Evolutionary conservation across 2,329 filamentous ascomycete genomes (phyloP), one percentile per base, ranked within the genome.

Genomic region (Arthrinium phaeospermum): DNA sequence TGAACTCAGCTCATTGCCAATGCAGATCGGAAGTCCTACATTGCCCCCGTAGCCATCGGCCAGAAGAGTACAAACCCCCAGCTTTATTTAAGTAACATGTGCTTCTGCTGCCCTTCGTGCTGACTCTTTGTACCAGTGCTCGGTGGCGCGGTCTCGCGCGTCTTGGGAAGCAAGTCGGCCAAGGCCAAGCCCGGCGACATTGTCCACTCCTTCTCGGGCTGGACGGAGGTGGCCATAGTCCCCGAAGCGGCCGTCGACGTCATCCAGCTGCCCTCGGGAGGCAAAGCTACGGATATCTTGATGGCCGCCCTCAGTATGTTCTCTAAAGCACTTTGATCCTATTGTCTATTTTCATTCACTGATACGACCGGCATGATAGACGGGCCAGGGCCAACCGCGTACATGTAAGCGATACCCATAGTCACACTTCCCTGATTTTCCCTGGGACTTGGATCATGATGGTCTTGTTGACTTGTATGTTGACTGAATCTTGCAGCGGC

Each of bases 31-130:
- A 74, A 72, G 47, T 76, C 89, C 1, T 92, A 92, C 80, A 81
- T 91, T 5, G 88, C 89, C 0, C 90, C 90, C 19, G 89, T 92
- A 10, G 83, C 89, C 75, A 86, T 90, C 71, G 89, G 87, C 74
- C 88, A 87, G 71, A 84, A 61, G 4, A 61, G 53, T 61, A 37
- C 30, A 16, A 16, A 5, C 13, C 14, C 51, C 24, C 24, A 53
- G 4, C 51, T 27, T 13, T 51, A 3, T 7, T 4, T 13, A 2
- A 30, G 24, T 53, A 5, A 2, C 51, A 27, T 27, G 5, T 4
- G 22, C 22, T 2, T 30, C 51, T 30, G 12, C 14, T 24, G 14
- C 0, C 13, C 12, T 4, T 7, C 27, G 34, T 12, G 16, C 30
- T 61, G 16, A 61, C 16, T 22, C 16, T 8, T 12, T 34, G 4